Conservation (phyloP, 2,329 filamentous ascomycete genomes). For the Clarireedia hainanense region DNA sequence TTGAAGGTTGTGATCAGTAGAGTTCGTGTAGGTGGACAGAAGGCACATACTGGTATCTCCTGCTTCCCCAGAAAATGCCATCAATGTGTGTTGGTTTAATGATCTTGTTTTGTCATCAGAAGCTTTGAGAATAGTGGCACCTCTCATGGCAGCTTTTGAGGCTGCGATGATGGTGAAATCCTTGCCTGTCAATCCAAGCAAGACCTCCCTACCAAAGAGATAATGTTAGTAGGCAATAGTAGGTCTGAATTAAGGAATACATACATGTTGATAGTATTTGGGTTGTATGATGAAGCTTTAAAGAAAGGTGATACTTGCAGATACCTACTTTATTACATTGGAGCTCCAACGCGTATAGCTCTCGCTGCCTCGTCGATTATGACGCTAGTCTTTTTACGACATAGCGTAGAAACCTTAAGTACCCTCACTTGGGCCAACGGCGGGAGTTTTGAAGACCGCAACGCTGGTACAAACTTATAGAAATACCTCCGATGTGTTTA, state of each 20-base stretch:
- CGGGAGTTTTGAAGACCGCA: no score
- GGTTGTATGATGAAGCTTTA: slow-evolving; percentile 17
- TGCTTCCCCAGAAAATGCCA: slow-evolving; percentile 93
- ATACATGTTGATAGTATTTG: slow-evolving; percentile 24
- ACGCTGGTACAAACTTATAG: no score
- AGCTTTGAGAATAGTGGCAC: slow-evolving; percentile 89
- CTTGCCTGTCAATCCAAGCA: slow-evolving; percentile 96
- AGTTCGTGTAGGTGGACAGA: background rate
- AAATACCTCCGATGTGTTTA: no score
- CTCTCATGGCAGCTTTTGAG: slow-evolving; percentile 97
- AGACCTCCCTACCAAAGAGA: slow-evolving; percentile 68
- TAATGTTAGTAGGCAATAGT: slow-evolving; percentile 11
- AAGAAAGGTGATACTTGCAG: slow-evolving; percentile 13
- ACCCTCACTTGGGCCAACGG: background rate
- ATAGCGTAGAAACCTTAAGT: slow-evolving; percentile 1
- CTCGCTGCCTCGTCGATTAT: slow-evolving; percentile 21
- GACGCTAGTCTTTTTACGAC: slow-evolving; percentile 9
- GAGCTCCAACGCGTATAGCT: slow-evolving; percentile 25
- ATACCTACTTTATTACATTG: background rate
- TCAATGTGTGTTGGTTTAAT: slow-evolving; percentile 87
- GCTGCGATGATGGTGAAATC: slow-evolving; percentile 98
- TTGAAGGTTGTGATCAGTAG: background rate
- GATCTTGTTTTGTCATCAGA: slow-evolving; percentile 92
- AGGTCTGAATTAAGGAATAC: background rate
- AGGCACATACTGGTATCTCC: slow-evolving; percentile 72